Conservation (phyloP, 441 rosid species). For the Croton laevigatus region DNA sequence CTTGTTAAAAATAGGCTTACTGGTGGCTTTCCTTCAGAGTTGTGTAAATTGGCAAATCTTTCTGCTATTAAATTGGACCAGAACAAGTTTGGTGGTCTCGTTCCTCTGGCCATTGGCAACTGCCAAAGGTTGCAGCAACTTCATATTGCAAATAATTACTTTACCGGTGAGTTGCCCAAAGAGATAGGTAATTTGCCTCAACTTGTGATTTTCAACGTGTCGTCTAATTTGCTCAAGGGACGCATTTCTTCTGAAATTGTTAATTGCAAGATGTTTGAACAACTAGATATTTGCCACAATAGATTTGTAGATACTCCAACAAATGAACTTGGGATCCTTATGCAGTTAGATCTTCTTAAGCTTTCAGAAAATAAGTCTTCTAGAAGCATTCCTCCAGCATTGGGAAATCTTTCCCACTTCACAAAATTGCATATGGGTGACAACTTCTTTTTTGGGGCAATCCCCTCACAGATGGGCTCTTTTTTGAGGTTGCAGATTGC, state of each 20-base stretch:
- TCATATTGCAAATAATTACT: slow-evolving; percentile 76
- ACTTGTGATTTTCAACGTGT: slow-evolving; percentile 80
- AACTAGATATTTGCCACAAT: slow-evolving; percentile 84
- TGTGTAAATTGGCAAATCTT: slow-evolving; percentile 79
- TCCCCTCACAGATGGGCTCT: slow-evolving; percentile 70
- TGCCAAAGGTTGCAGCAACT: slow-evolving; percentile 87
- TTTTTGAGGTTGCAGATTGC: slow-evolving; percentile 94
- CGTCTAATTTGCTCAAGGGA: slow-evolving; percentile 73
- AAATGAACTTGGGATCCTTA: slow-evolving; percentile 65
- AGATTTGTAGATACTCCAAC: slow-evolving; percentile 63
- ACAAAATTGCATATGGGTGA: slow-evolving; percentile 97
- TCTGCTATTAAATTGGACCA: slow-evolving; percentile 84
- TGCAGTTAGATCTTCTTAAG: slow-evolving; percentile 77
- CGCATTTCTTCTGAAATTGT: slow-evolving; percentile 61
- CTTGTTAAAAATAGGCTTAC: slow-evolving; percentile 64
- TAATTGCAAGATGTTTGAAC: slow-evolving; percentile 84
- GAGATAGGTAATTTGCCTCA: slow-evolving; percentile 75
- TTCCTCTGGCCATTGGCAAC: slow-evolving; percentile 61
- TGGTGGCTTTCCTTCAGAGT: slow-evolving; percentile 78
- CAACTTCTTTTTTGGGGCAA: slow-evolving; percentile 70
- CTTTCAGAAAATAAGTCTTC: slow-evolving; percentile 81
- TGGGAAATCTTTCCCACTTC: slow-evolving; percentile 84
- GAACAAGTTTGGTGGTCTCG: slow-evolving; percentile 76
- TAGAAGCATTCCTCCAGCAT: slow-evolving; percentile 62
- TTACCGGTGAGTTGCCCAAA: slow-evolving; percentile 60